Base-by-base conservation (phyloP, 306 rosid species). In the Pueraria montana region DNA sequence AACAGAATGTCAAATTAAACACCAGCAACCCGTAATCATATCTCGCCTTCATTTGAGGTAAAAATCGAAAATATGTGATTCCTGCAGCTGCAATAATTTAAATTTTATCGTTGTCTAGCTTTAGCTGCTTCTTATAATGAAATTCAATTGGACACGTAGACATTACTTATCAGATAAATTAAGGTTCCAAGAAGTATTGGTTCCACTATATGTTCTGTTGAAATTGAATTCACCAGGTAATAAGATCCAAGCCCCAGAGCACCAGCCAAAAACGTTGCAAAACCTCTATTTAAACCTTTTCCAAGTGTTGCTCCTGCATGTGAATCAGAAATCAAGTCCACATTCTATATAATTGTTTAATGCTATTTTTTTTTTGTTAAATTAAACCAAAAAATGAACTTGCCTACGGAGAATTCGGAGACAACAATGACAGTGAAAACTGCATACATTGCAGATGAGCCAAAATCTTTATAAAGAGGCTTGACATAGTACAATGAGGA, bases 1-100 rank as follows among this genome's bases (percentile, higher is more conserved):
- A 6, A 38, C 91, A 75, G 76, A 85, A 89, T 18, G 91, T 88
- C 81, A 91, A 77, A 62, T 88, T 85, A 72, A 85, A 89, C 52
- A 88, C 85, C 24, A 87, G 52, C 55, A 88, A 80, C 45, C 92
- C 92, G 17, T 89, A 91, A 67, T 91, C 96, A 21, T 88, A 87
- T 80, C 91, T 84, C 0, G 90, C 88, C 74, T 90, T 88, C 17
- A 90, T 58, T 62, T 48, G 9, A 0, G 90, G 92, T 16, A 87
- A 77, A 84, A 91, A 91, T 56, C 91, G 74, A 9, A 87, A 20
- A 61, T 82, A 90, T 12, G 92, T 92, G 2, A 56, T 73, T 38
- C 61, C 77, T 23, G 87, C 68, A 62, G 68, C 90, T 89, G 91
- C 80, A 65, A 26, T 23, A 20, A 63, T 42, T 72, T 2, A 12